Conservation (phyloP, 2,329 filamentous ascomycete species). For the Diplodia sapinea region DNA sequence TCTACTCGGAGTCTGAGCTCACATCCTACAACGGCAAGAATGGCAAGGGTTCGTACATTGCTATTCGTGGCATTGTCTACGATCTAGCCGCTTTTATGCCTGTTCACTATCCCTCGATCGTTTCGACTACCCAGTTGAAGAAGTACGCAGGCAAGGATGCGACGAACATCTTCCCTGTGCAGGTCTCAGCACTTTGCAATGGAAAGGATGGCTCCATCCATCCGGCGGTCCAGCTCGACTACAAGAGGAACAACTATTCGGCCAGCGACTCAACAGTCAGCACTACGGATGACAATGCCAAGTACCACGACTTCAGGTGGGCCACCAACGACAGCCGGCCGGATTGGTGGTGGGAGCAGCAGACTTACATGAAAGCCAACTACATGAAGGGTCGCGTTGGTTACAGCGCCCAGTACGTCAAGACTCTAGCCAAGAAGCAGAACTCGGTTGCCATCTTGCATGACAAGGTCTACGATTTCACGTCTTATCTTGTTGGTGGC, state of each 20-base stretch:
- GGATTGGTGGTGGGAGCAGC: slow-evolving; percentile 92
- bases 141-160: slow-evolving; percentile 88
- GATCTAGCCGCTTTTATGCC: slow-evolving; percentile 76
- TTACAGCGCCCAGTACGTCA: slow-evolving; percentile 78
- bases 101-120: slow-evolving; percentile 76
- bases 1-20: slow-evolving; percentile 81
- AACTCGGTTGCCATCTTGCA: slow-evolving; percentile 80
- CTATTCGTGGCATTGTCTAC: slow-evolving; percentile 89
- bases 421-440: slow-evolving; percentile 68
- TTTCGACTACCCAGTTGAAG: slow-evolving; percentile 66
- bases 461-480: slow-evolving; percentile 84
- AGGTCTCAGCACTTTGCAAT: slow-evolving; percentile 89
- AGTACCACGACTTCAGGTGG: slow-evolving; percentile 92
- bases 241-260: slow-evolving; percentile 75
- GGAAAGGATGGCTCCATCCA: slow-evolving; percentile 73
- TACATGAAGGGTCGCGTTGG: slow-evolving; percentile 89
- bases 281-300: slow-evolving; percentile 71
- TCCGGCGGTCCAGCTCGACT: slow-evolving; percentile 81
- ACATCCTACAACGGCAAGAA: slow-evolving; percentile 74
- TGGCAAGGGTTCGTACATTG: slow-evolving; percentile 68
- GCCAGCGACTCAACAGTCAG: slow-evolving; percentile 70
- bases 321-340: slow-evolving; percentile 80
- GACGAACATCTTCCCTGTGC: slow-evolving; percentile 88
- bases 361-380: slow-evolving; percentile 74
- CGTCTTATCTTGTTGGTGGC: slow-evolving; percentile 78